Base-by-base conservation (phyloP, 805 yeast species). In the Starmera caribaea region DNA sequence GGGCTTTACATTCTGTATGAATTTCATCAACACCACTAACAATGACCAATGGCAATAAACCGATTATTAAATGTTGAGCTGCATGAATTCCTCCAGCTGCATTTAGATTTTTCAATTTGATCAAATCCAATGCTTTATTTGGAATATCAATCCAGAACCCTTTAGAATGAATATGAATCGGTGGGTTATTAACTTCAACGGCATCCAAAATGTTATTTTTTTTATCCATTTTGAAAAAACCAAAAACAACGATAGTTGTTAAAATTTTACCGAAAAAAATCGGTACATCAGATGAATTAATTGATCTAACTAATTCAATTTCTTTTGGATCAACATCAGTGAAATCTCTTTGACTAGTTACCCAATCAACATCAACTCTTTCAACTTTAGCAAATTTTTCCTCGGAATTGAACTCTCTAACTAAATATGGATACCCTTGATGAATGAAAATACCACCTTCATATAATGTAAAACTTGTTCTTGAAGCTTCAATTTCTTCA, bases 111-210 rank as follows among this genome's bases (percentile, higher is more conserved):
- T 87, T 86, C 3, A 55, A 58, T 3, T 66, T 61, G 28, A 90
- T 66, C 3, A 77, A 44, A 1, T 76, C 77, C 12, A 89, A 53
- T 0, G 86, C 84, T n/a, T 52, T 51, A 3, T 58, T 54, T 0
- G 96, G 95, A 1, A 92, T 70, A 56, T 92, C 96, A 7, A 92
- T 71, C 97, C 97, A 92, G 30, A 90, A 68, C 0, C 99, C 98
- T 45, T 82, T 81, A 0, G 94, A 77, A 30, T 66, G 58, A 32
- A 76, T 66, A 3, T 68, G 58, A 2, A 82, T 75, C 0, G 97
- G 96, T 0, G 97, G 96, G 49, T 86, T 82, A 40, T 81, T 76
- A 0, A 94, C 95, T 50, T 90, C 97, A 11, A 89, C 89, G 0
- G 94, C 89, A 61, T 92, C 99, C 30, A 92, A 64, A n/a, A 92